Percentiles rank a stretch among this genome's conserved stretches.
phyloP scores from a whole-genome alignment of 169 alveolate genomes.

The Eimeria praecox region DNA sequence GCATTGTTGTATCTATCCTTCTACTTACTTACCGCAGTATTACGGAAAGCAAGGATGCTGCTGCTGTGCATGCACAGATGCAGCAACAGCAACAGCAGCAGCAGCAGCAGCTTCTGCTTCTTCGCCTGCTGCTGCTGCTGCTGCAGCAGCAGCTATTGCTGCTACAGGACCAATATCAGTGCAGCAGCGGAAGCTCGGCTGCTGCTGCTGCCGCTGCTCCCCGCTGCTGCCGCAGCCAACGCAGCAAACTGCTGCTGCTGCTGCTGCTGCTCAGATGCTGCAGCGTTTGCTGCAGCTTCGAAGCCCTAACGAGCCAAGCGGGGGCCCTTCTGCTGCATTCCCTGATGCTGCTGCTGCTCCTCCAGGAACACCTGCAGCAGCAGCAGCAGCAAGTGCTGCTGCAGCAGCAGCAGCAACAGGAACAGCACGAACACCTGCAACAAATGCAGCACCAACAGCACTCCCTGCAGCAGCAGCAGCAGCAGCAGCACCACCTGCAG shows the following conservation, averaged over 20 bases:
- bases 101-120: slow-evolving; percentile 21
- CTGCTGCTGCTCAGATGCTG: background rate
- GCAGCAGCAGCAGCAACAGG: slow-evolving; percentile 42
- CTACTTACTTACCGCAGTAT: slow-evolving; percentile 48
- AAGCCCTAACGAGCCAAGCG: slow-evolving; percentile 12
- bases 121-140: slow-evolving; percentile 21
- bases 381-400: slow-evolving; percentile 15
- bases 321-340: background rate
- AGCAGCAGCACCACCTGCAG: background rate
- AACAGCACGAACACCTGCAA: background rate
- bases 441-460: no score
- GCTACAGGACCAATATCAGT: background rate
- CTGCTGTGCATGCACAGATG: slow-evolving; percentile 62
- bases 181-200: slow-evolving; percentile 56
- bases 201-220: slow-evolving; percentile 74
- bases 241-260: slow-evolving; percentile 12
- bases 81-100: background rate
- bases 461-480: slow-evolving; percentile 40
- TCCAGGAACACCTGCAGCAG: background rate
- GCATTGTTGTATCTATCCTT: slow-evolving; percentile 45
- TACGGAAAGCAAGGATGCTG: slow-evolving; percentile 55
- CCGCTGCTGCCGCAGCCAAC: slow-evolving; percentile 56
- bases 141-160: background rate
- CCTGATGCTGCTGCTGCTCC: background rate
- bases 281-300: slow-evolving; percentile 34